Base-by-base conservation (phyloP, 148 eudicot genomes). In the Chenopodium album region DNA sequence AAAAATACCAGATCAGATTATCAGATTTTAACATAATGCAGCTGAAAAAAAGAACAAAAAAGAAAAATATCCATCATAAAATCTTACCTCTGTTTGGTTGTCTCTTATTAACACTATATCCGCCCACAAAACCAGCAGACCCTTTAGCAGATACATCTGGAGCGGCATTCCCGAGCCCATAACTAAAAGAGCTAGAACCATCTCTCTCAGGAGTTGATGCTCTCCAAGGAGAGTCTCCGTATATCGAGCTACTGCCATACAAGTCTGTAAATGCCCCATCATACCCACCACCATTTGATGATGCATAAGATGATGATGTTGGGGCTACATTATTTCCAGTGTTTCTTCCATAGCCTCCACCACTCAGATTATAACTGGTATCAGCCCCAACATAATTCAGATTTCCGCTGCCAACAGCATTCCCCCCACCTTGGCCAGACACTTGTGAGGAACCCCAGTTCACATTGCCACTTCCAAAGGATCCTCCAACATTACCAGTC, bases 151-250 rank as follows among this genome's bases (percentile, higher is more conserved):
- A 85, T 63, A 84, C 79, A 81, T 89, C 95, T 59, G 89, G 75
- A 41, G 79, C 79, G 44, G 84, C 87, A 85, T 80, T 84, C 50
- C 89, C 92, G 63, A 92, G 85, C 74, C 92, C 93, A 88, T 89
- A 92, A 52, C 86, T 83, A 81, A 92, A 89, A 44, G 93, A 86
- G 79, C 88, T 85, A 76, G 91, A 81, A 37, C 79, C 90, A 63
- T 89, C 92, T 83, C 83, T 82, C 79, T 92, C 95, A 76, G 88
- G 84, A 79, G 89, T 85, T 76, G 83, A 84, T 76, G 87, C 87
- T 80, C 88, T 89, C 95, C 95, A 92, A 71, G 93, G 89, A 48
- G 90, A 50, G 75, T 92, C 95, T 81, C 85, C 89, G 80, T 85
- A 84, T 75, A 82, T 87, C 7, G 90, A 89, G 75, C 86, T 76